A percentile compares a stretch with the other conserved stretches of the same genome.
These are phyloP conservation scores for Davidsoniella eucalypti DNA, from an alignment of 2,329 filamentous ascomycete genomes.

Conservation along the genomic window DNA sequence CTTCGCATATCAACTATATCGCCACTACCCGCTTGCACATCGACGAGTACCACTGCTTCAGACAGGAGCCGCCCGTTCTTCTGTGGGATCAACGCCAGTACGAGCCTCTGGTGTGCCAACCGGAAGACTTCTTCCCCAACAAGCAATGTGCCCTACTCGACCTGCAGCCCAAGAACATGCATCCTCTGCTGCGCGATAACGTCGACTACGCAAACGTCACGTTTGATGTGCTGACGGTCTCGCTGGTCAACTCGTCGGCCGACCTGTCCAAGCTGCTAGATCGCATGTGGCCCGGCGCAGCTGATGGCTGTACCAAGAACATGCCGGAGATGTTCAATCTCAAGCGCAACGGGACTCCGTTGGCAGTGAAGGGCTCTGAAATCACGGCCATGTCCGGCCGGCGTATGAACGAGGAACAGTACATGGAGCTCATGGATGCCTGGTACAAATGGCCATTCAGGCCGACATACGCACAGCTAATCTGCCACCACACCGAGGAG, in stretches of 20 bases:
- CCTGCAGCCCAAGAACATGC: slow-evolving; percentile 42
- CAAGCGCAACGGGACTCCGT: slow-evolving; percentile 27
- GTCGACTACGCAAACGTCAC: slow-evolving; percentile 33
- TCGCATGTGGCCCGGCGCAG: slow-evolving; percentile 41
- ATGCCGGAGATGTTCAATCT: slow-evolving; percentile 35
- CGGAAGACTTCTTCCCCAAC: slow-evolving; percentile 51
- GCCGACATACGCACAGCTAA: slow-evolving; percentile 31
- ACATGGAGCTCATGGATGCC: slow-evolving; percentile 38
- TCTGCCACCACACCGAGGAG: slow-evolving; percentile 25
- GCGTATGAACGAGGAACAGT: slow-evolving; percentile 35
- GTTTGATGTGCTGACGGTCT: slow-evolving; percentile 25
- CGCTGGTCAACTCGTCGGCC: slow-evolving; percentile 22
- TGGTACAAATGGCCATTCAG: slow-evolving; percentile 52
- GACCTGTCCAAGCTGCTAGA: slow-evolving; percentile 31
- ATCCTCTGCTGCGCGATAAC: slow-evolving; percentile 30
- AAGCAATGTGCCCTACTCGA: slow-evolving; percentile 44
- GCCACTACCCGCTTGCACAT: slow-evolving; percentile 25
- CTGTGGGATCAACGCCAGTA: slow-evolving; percentile 53
- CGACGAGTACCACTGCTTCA: slow-evolving; percentile 38
- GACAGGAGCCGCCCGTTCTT: slow-evolving; percentile 34
- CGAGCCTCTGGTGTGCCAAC: slow-evolving; percentile 46
- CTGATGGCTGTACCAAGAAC: slow-evolving; percentile 31
- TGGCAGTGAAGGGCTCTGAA: slow-evolving; percentile 18
- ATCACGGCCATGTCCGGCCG: slow-evolving; percentile 29
- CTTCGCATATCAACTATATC: slow-evolving; percentile 19